Conservation (phyloP, 768 basidiomycete genomes). For the Boletus sensibilis region DNA sequence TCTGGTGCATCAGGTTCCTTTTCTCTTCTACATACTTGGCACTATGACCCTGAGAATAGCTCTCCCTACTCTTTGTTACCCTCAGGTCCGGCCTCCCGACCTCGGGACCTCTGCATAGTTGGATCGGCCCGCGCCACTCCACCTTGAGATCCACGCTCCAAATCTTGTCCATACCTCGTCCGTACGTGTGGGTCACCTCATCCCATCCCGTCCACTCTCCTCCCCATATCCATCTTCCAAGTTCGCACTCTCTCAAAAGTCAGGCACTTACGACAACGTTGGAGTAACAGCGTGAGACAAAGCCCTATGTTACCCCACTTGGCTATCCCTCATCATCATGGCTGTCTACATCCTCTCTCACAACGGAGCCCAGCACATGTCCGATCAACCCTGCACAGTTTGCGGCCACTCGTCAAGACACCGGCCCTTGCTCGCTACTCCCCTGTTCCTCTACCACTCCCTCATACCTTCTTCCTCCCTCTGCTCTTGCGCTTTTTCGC, state of each 20-base stretch:
- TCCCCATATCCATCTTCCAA: neutral
- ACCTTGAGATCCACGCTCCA: constrained; percentile 1
- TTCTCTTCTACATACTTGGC: neutral
- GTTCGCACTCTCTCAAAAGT: neutral
- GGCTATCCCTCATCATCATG: neutral
- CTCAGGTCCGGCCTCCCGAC: neutral
- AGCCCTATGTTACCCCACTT: neutral
- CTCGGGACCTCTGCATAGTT: neutral
- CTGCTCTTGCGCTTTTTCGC: constrained; percentile 22
- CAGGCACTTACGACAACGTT: constrained; percentile 26
- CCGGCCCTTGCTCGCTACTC: neutral
- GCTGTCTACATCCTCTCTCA: neutral
- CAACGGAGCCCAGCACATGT: neutral
- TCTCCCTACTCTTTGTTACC: neutral
- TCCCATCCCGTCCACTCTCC: neutral
- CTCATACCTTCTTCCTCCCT: constrained; percentile 20
- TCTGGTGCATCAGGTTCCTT: neutral
- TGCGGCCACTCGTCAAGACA: constrained; percentile 4
- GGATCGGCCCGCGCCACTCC: neutral
- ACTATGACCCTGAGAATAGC: constrained; percentile 12
- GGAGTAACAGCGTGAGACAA: constrained; percentile 13
- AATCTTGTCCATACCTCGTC: neutral
- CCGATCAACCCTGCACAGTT: constrained; percentile 12
- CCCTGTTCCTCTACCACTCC: too few species aligned
- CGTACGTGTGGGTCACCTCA: neutral